Base-by-base conservation (phyloP, 441 rosid genomes). In the Brassica hybrid region DNA sequence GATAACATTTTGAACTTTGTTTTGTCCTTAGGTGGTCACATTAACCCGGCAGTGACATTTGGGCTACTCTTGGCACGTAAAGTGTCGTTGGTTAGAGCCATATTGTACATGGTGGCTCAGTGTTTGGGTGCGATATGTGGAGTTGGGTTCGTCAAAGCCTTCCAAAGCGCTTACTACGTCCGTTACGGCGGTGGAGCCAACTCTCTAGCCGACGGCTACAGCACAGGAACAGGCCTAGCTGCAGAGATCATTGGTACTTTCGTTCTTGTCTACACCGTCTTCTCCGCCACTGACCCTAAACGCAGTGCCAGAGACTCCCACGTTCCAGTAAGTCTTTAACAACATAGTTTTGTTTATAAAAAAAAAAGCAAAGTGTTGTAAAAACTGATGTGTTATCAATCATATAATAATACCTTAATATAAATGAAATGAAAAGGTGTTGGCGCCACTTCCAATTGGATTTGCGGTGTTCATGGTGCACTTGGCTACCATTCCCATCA, bases 231-330 rank as follows among this genome's bases (percentile, higher is more conserved):
- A n/a, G 97, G 97, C 0, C 95, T 94, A 3, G 98, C 92, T 0
- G 97, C 98, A 34, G 97, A 94, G 83, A 94, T 94, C 67, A 19
- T 94, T 4, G 99, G 99, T 0, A 94, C 98, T 8, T 94, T 94
- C 23, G 88, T 94, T 52, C 97, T 94, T 1, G 98, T 94, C 52
- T 92, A 94, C 89, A 92, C 96, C 1, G 95, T 92, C 74, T 94
- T 95, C 88, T 94, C 99, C 0, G 99, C 99, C 50, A 94, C 99
- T 2, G 98, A 94, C 66, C 94, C 99, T 32, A 93, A 94, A 74
- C 90, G 98, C 6, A 93, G 76, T 63, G 98, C 98, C 57, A 86
- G 98, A 81, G 99, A 94, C 84, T 93, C 99, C 61, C 97, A 93
- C 78, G 98, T 94, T 38, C 94, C 94, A 0, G 94, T 88, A 71